These are phyloP conservation scores for Dioscorea dumetorum DNA, from an alignment of 106 monocot genomes.

Conservation along the genomic window DNA sequence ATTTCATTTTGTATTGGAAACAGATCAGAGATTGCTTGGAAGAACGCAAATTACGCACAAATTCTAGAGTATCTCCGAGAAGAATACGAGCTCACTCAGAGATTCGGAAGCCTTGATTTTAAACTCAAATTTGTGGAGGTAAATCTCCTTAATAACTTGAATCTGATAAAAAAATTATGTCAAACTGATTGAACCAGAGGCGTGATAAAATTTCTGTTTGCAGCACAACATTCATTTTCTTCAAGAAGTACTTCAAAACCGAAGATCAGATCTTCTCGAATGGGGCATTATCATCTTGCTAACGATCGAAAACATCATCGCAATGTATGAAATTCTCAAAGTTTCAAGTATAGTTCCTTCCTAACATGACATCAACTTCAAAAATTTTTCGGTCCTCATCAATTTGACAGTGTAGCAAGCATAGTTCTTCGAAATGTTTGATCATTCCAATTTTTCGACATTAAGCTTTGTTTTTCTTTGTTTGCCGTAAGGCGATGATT, in stretches of 20 bases:
- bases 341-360: too few relatives aligned
- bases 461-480: too few relatives aligned
- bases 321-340: slow-evolving; percentile 49
- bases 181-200: too few relatives aligned
- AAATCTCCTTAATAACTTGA: neutral
- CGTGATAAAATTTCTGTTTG: slow-evolving; percentile 5
- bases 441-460: too few relatives aligned
- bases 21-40: slow-evolving; percentile 99
- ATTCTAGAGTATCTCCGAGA: slow-evolving; percentile 97
- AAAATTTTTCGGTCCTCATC: too few relatives aligned
- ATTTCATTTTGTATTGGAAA: neutral
- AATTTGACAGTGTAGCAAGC: too few relatives aligned
- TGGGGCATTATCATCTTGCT: slow-evolving; percentile 93
- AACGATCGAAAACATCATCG: slow-evolving; percentile 78
- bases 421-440: too few relatives aligned
- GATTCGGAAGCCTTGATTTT: slow-evolving; percentile 96
- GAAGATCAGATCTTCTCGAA: slow-evolving; percentile 84
- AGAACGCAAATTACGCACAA: slow-evolving; percentile 95
- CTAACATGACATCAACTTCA: too few relatives aligned
- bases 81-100: slow-evolving; percentile 88
- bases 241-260: slow-evolving; percentile 88
- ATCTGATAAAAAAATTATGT: too few relatives aligned
- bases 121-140: slow-evolving; percentile 99
- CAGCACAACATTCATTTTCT: slow-evolving; percentile 97
- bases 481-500: too few relatives aligned